Base-by-base conservation (phyloP, 2,329 filamentous ascomycete species). In the Elsinoe arachidis region DNA sequence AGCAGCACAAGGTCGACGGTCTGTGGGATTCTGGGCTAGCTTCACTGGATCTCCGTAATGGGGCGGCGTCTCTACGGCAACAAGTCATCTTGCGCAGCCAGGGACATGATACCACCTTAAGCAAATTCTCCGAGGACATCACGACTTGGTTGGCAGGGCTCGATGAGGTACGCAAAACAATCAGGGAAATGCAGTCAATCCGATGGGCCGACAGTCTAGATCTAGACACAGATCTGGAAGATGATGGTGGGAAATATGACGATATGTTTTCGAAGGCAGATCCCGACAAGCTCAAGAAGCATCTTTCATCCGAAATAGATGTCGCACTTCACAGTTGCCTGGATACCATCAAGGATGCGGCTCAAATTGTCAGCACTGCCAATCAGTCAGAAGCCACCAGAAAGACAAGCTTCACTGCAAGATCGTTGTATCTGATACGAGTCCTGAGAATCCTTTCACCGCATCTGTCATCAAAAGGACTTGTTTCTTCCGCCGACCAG, bases 161-260 rank as follows among this genome's bases (percentile, higher is more conserved):
- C n/a, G 80, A 85, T 59, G 82, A 84, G 55, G 80, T 87, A 12
- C 79, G 78, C 43, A 74, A 76, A 15, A 76, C 85, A 2, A 79
- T 90, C 6, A 81, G 83, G 39, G 77, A 81, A 58, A 79, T 93
- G 63, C 81, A 77, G 60, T 80, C 80, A 47, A 82, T 85, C 62
- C 80, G 83, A 57, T 91, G 88, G 87, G 86, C 91, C 61, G 85
- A 88, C 57, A 86, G 88, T 60, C 78, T 84, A 26, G 73, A 76
- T 53, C 83, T 86, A 53, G 72, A 75, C 11, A 82, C 89, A 39
- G 86, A 90, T 59, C 87, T 34, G 15, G 46, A 49, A 5, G 56
- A 52, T 34, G 35, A 53, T 34, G 46, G 61, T 17, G 65, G 88
- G 60, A 77, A 78, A 15, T 79, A 85, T 34, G 85, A 89, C 63